A percentile compares a stretch with the other conserved stretches of the same genome.
Evolutionary conservation across 75 land plant genomes (phyloP).

Genomic region (Adiantum capillusveneris): DNA sequence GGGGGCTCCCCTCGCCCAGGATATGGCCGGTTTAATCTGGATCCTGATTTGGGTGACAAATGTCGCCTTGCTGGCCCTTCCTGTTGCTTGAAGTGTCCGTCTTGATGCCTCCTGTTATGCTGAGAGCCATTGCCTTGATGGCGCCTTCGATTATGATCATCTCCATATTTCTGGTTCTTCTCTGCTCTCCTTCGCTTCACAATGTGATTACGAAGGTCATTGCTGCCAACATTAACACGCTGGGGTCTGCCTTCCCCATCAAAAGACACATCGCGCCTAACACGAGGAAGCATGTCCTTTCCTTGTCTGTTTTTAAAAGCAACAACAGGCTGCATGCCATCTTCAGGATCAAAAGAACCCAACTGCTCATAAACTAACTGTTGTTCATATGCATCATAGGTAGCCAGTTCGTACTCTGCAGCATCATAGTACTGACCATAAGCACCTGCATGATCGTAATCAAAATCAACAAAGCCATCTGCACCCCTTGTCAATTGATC

Average conservation of each 20-base stretch:
- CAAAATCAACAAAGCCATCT: constrained; percentile 9
- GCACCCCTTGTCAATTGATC: constrained; percentile 4
- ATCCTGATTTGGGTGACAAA: background rate
- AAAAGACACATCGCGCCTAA: background rate
- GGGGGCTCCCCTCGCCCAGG: background rate
- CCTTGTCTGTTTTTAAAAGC: constrained; percentile 24
- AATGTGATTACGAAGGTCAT: constrained; percentile 49
- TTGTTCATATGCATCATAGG: constrained; percentile 41
- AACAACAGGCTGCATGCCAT: constrained; percentile 21
- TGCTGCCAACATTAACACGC: background rate
- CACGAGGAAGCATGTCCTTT: constrained; percentile 8
- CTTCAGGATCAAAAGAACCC: constrained; percentile 20
- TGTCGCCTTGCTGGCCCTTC: background rate
- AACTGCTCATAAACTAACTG: constrained; percentile 12
- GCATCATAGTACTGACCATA: constrained; percentile 12
- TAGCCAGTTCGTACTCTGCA: constrained; percentile 22
- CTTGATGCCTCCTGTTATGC: constrained; percentile 9
- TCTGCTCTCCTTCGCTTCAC: constrained; percentile 41
- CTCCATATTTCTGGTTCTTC: constrained; percentile 12
- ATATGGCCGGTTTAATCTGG: background rate
- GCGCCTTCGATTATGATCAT: constrained; percentile 14
- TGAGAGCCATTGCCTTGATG: constrained; percentile 3
- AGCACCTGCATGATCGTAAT: constrained; percentile 12
- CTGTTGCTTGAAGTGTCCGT: constrained; percentile 8
- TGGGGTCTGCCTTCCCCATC: background rate